Evolutionary conservation across 2,329 filamentous ascomycete species (phyloP), one percentile per base, ranked within the genome.

Genomic region (Penicillium paneum): DNA sequence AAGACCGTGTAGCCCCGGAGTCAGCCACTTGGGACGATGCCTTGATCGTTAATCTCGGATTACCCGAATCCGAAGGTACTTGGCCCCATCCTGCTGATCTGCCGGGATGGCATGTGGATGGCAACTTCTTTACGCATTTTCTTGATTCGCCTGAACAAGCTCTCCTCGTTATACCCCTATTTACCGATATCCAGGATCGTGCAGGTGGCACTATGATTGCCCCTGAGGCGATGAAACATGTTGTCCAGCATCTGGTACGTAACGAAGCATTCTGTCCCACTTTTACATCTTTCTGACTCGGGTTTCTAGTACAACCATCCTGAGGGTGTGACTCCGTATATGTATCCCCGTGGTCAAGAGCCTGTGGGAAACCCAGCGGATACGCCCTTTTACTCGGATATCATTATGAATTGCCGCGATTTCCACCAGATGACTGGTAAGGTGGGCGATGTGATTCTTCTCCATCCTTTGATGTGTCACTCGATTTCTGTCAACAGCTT

Each of bases 101-200:
- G 0, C 75, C 79, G 47, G 77, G 83, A 0, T 89, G 86, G 86
- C 86, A 89, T 69, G 83, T 87, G 17, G 86, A 89, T 69, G 86
- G 86, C 8, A 86, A 89, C 61, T 89, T 88, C 69, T 89, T 89
- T 67, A 78, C 86, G 5, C 86, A 89, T 73, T 90, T 85, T 61
- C 80, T 90, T 34, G 86, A 89, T 66, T 86, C 82, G 19, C 83
- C 83, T 0, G 87, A 90, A 72, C 87, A 90, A 68, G 87, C 78
- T 0, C 71, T 89, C 13, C 76, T 89, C 1, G 84, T 89, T 12
- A 88, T 87, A 38, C 86, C 86, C 1, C 69, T 89, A 5, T 89
- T 86, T 73, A 84, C 79, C 0, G 85, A 89, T 64, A 82, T 89
- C 48, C 71, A 74, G 8, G 70, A 81, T 0, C 76, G 79, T 32